phyloP scores from a whole-genome alignment of 768 basidiomycete species.

The Crepidotus variabilis region DNA sequence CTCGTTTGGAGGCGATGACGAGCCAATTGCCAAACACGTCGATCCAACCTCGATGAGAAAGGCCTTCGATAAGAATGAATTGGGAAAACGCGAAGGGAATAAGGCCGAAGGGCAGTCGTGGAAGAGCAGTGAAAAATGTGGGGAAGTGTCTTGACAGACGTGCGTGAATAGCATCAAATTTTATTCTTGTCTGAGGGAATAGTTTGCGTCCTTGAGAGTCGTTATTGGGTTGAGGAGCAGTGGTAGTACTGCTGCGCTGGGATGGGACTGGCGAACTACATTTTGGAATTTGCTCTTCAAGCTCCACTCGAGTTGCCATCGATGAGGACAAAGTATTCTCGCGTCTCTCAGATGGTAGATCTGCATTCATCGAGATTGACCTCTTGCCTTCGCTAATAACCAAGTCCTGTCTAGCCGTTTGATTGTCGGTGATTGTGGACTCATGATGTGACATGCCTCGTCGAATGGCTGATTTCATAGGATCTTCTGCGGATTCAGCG shows the following conservation, averaged over 20 bases:
- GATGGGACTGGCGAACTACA: neutral
- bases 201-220: neutral
- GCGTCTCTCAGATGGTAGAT: conserved; percentile 7
- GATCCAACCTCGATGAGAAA: conserved; percentile 86
- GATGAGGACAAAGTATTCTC: conserved; percentile 15
- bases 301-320: conserved; percentile 9
- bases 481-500: conserved; percentile 8
- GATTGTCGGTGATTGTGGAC: neutral
- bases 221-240: neutral
- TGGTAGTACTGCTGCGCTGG: neutral
- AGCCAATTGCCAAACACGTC: conserved; percentile 75
- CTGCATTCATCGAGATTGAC: conserved; percentile 20
- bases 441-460: neutral
- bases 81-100: conserved; percentile 92
- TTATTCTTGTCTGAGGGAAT: conserved; percentile 16
- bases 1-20: conserved; percentile 33
- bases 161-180: conserved; percentile 12
- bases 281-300: neutral
- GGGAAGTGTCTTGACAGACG: conserved; percentile 48
- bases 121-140: conserved; percentile 60
- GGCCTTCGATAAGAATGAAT: conserved; percentile 88
- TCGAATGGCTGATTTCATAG: neutral
- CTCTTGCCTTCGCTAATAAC: conserved; percentile 24
- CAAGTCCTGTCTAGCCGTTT: conserved; percentile 15
- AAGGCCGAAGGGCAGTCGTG: conserved; percentile 74